A percentile compares a stretch with the other conserved stretches of the same genome.
Evolutionary conservation across 306 rosid genomes (phyloP).

Genomic region (Prinsepia uniflora): DNA sequence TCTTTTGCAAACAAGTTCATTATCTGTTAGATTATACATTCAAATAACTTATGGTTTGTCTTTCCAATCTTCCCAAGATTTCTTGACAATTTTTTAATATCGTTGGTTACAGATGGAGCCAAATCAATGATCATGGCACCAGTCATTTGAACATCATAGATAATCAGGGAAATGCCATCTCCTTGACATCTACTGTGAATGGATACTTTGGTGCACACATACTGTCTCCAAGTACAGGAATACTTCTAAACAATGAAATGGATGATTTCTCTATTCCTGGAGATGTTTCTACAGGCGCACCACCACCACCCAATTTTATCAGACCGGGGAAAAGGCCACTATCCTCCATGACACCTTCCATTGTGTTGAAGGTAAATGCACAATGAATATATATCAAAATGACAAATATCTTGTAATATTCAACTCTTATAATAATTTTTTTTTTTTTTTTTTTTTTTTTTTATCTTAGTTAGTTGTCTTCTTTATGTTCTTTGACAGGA

Average conservation of each 20-base stretch:
- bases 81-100: too few relatives aligned
- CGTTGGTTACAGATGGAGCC: too few relatives aligned
- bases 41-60: not conserved
- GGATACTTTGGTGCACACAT: slow-evolving; percentile 66
- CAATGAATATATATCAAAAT: too few relatives aligned
- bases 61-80: too few relatives aligned
- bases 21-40: slow-evolving; percentile 2
- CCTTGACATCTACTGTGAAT: slow-evolving; percentile 77
- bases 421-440: too few relatives aligned
- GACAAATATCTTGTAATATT: too few relatives aligned
- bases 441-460: too few relatives aligned
- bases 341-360: slow-evolving; percentile 84
- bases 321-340: slow-evolving; percentile 76
- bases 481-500: slow-evolving; percentile 36
- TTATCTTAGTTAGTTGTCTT: not conserved
- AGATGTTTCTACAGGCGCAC: slow-evolving; percentile 45
- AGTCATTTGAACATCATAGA: too few relatives aligned
- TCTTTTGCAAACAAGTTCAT: not conserved
- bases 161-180: slow-evolving; percentile 31
- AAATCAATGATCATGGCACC: too few relatives aligned
- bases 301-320: slow-evolving; percentile 74
- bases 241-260: slow-evolving; percentile 86
- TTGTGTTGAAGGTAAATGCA: slow-evolving; percentile 56
- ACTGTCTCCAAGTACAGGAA: slow-evolving; percentile 74
- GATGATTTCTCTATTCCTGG: slow-evolving; percentile 58